Conservation (phyloP, 2,329 filamentous ascomycete genomes). For the Esteya vermicola region DNA sequence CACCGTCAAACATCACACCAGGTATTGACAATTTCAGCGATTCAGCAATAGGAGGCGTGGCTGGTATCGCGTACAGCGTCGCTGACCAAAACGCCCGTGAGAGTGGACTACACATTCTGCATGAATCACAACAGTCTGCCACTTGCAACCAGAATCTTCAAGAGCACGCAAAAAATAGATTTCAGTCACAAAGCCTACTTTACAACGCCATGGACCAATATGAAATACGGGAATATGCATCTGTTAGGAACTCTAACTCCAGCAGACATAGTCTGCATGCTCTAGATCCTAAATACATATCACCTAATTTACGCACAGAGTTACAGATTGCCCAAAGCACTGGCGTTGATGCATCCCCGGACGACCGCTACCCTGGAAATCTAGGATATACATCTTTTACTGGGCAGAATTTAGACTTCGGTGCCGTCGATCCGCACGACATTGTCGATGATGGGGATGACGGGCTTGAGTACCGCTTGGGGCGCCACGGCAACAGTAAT, state of each 20-base stretch:
- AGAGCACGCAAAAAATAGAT: background rate
- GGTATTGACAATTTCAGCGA: constrained; percentile 55
- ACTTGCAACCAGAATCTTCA: too few relatives aligned
- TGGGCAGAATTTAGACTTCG: constrained; percentile 32
- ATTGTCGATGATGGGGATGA: constrained; percentile 85
- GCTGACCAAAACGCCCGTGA: constrained; percentile 50
- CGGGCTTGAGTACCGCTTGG: constrained; percentile 53
- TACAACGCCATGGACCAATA: background rate
- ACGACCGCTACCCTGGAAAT: constrained; percentile 57
- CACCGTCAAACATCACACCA: constrained; percentile 34
- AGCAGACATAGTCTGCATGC: too few relatives aligned
- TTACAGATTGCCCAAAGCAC: constrained; percentile 35
- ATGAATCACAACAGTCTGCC: too few relatives aligned
- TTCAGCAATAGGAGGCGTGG: constrained; percentile 48
- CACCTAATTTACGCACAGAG: constrained; percentile 20
- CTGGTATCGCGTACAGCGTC: constrained; percentile 51
- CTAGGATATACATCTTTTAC: too few relatives aligned
- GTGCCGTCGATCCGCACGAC: constrained; percentile 59
- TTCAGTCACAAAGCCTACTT: background rate
- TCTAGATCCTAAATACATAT: constrained; percentile 19
- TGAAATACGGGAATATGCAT: too few relatives aligned
- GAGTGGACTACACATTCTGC: constrained; percentile 49
- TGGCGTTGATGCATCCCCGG: constrained; percentile 33
- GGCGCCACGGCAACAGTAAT: constrained; percentile 13
- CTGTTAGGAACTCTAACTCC: too few relatives aligned